Conservation (phyloP, 805 yeast species). For the Pichia paraexigua region DNA sequence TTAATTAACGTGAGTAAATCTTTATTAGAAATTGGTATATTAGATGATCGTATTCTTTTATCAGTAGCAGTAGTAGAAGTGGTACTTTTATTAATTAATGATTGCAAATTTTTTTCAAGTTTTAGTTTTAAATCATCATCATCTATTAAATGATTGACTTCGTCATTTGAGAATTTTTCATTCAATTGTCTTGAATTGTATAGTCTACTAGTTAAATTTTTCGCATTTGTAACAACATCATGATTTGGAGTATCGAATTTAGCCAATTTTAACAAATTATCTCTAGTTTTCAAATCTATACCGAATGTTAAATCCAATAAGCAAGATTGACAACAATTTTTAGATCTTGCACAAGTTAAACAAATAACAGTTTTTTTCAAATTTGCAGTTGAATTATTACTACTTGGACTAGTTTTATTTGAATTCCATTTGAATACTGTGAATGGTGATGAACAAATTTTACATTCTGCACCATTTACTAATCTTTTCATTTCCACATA, state of each 20-base stretch:
- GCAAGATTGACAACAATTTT: slow-evolving; percentile 85
- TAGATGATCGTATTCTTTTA: neutral
- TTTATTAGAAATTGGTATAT: slow-evolving; percentile 18
- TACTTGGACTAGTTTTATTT: neutral
- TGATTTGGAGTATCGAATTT: slow-evolving; percentile 31
- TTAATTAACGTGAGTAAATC: slow-evolving; percentile 48
- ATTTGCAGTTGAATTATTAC: slow-evolving; percentile 26
- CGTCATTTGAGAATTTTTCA: slow-evolving; percentile 18
- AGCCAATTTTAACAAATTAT: slow-evolving; percentile 70
- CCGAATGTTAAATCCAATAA: slow-evolving; percentile 75
- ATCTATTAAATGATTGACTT: slow-evolving; percentile 7
- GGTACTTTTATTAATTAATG: slow-evolving; percentile 10
- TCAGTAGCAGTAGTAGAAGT: too few species aligned
- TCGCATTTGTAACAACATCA: slow-evolving; percentile 40
- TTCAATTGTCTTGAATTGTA: slow-evolving; percentile 47
- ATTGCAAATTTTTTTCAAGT: slow-evolving; percentile 8
- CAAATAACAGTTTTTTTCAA: slow-evolving; percentile 66
- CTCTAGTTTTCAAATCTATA: slow-evolving; percentile 71
- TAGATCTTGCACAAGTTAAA: slow-evolving; percentile 65
- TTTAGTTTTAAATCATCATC: slow-evolving; percentile 3
- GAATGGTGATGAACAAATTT: slow-evolving; percentile 77
- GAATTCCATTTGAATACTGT: slow-evolving; percentile 65
- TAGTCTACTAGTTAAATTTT: slow-evolving; percentile 36
- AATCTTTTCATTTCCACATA: slow-evolving; percentile 68
- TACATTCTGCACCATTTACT: slow-evolving; percentile 70